Evolutionary conservation across 129 eudicot genomes (phyloP), one percentile per base, ranked within the genome.

Genomic region (Artemisia annua): DNA sequence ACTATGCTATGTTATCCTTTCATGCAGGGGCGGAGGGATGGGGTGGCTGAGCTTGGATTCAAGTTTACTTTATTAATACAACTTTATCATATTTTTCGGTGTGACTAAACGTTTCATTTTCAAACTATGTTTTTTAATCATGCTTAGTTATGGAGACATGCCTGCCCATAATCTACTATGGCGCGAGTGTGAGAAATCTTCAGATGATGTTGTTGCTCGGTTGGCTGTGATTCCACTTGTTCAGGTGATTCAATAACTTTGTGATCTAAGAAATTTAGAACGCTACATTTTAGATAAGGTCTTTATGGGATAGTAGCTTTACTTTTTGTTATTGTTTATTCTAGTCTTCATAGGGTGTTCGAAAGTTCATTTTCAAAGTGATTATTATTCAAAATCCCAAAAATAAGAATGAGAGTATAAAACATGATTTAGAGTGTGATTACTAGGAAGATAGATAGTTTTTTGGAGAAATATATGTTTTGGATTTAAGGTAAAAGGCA

Each of bases 31-130:
- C n/a, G n/a, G n/a, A n/a, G n/a, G n/a, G n/a, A n/a, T n/a, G n/a
- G n/a, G n/a, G n/a, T n/a, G n/a, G 82, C 84, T 24, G 99, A 95
- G 79, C 97, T 95, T 63, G 97, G 97, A 43, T 90, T 86, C 76
- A 88, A 97, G 99, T 95, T 70, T 58, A 67, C 19, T 11, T 59
- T 63, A 10, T 16, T 39, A n/a, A n/a, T n/a, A n/a, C 12, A 13
- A 24, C 43, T 11, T 28, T 53, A 59, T 60, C 24, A 5, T 14
- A 9, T 1, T 5, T 26, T 20, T 39, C 7, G 44, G 44, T 0
- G n/a, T 14, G 32, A 61, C 17, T 52, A 2, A 4, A 3, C 15
- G 5, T 15, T 52, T 16, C n/a, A 16, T 17, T 57, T 44, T 22
- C 57, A 8, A 44, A 67, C 15, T 17, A 54, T 43, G 7, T n/a